Evolutionary conservation across 331 rosid species (phyloP).

Genomic region (Cydonia oblonga): DNA sequence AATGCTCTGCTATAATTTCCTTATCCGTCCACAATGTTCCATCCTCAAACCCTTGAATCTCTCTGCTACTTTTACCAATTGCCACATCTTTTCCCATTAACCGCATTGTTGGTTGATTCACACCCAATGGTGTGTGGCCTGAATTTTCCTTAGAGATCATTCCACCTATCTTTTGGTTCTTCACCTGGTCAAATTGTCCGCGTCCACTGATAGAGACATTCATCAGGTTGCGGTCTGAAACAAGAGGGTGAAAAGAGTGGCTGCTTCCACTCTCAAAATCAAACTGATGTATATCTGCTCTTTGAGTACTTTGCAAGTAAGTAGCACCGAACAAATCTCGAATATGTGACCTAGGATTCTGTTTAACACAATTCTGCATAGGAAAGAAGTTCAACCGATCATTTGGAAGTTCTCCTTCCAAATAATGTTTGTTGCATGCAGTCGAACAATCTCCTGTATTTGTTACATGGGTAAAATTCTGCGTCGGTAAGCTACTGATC

Average conservation of each 20-base stretch:
- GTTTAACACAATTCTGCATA: conserved; percentile 17
- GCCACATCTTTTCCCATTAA: conserved; percentile 99
- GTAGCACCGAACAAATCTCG: conserved; percentile 50
- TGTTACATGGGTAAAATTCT: conserved; percentile 9
- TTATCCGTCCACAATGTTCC: conserved; percentile 56
- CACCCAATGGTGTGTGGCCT: conserved; percentile 23
- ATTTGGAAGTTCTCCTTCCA: conserved; percentile 35
- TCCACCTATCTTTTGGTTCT: conserved; percentile 28
- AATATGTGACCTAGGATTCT: conserved; percentile 20
- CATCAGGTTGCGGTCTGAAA: conserved; percentile 29
- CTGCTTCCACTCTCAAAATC: conserved; percentile 33
- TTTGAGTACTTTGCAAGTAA: conserved; percentile 35
- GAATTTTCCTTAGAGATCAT: conserved; percentile 33
- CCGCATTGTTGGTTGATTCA: conserved; percentile 85
- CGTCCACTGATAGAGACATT: conserved; percentile 29
- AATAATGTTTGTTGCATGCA: conserved; percentile 28
- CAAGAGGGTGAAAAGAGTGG: conserved; percentile 26
- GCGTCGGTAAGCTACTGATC: conserved; percentile 9
- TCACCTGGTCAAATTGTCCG: conserved; percentile 29
- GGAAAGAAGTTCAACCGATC: conserved; percentile 40
- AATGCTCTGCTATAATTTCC: conserved; percentile 35
- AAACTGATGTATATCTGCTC: conserved; percentile 35
- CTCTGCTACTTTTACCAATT: conserved; percentile 65
- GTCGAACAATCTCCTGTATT: conserved; percentile 31
- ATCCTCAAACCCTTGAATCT: conserved; percentile 32